phyloP scores from a whole-genome alignment of 768 basidiomycete species.

The Boletus pseudo-olivaceus region DNA sequence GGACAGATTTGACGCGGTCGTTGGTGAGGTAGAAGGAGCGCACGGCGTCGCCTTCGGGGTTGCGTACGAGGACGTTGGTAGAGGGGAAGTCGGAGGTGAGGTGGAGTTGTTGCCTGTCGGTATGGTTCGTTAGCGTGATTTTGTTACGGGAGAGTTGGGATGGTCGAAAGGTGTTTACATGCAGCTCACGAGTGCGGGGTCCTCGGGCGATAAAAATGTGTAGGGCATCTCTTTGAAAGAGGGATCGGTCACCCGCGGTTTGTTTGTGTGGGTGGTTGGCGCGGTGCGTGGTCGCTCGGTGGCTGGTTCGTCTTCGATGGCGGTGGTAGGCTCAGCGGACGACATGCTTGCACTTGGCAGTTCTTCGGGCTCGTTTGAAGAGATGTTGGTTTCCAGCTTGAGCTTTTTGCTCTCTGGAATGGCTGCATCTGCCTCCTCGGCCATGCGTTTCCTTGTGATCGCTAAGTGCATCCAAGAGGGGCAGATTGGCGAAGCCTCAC shows the following conservation, averaged over 20 bases:
- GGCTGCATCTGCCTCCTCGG: constrained; percentile 39
- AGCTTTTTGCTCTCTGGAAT: constrained; percentile 51
- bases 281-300: background rate
- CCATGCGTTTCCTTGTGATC: constrained; percentile 42
- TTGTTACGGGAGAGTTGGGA: background rate
- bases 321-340: background rate
- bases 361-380: constrained; percentile 3
- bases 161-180: constrained; percentile 50
- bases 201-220: constrained; percentile 68
- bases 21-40: constrained; percentile 89
- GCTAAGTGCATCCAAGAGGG: background rate
- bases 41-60: constrained; percentile 65
- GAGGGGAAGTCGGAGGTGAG: constrained; percentile 70
- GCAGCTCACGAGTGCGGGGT: constrained; percentile 68
- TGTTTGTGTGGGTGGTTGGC: background rate
- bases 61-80: constrained; percentile 80
- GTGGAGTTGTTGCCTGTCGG: constrained; percentile 65
- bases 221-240: constrained; percentile 90
- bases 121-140: background rate
- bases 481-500: constrained; percentile 5
- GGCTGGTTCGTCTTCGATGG: constrained; percentile 2
- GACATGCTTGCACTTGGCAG: constrained; percentile 4
- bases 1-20: constrained; percentile 74
- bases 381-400: constrained; percentile 34
- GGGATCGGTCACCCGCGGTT: constrained; percentile 25